A percentile compares a stretch with the other conserved stretches of the same genome.
These are phyloP conservation scores for Cardiosporidium cionae DNA, from an alignment of 169 alveolate genomes.

Conservation along the genomic window DNA sequence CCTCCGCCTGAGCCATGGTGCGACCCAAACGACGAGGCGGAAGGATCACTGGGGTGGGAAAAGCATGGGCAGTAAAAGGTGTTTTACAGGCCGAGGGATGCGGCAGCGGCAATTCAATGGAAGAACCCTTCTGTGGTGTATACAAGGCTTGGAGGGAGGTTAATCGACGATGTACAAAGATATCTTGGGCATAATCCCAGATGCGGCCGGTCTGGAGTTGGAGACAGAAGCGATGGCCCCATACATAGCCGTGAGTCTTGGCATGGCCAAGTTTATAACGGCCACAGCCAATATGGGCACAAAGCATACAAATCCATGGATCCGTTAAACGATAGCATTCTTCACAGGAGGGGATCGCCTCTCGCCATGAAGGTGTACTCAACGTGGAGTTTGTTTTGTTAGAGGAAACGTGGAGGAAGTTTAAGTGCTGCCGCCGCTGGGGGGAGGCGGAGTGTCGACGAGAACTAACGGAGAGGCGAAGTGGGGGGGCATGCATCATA, in stretches of 20 bases:
- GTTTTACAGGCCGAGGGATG: not conserved
- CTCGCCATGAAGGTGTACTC: no score
- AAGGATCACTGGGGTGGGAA: no score
- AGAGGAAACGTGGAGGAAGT: no score
- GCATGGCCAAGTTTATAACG: conserved; percentile 5
- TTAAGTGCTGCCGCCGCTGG: no score
- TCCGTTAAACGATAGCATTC: not conserved
- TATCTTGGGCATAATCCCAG: conserved; percentile 9
- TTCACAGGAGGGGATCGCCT: no score
- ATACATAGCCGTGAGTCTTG: not conserved
- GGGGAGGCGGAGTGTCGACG: no score
- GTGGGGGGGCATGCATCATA: no score
- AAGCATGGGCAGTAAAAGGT: no score
- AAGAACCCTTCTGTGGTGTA: not conserved
- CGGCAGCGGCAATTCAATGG: not conserved
- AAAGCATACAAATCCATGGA: not conserved
- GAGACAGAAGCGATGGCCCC: conserved; percentile 9
- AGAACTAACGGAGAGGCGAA: no score
- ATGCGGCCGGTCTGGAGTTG: conserved; percentile 7
- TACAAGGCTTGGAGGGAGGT: no score
- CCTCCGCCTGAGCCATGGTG: not conserved
- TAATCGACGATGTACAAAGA: conserved; percentile 13
- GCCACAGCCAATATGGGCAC: not conserved
- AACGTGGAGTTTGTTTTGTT: no score
- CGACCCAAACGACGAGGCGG: not conserved